A percentile compares a stretch with the other conserved stretches of the same genome.
Conservation (phyloP, 768 basidiomycete genomes). For the Candolleomyces eurysporus region DNA sequence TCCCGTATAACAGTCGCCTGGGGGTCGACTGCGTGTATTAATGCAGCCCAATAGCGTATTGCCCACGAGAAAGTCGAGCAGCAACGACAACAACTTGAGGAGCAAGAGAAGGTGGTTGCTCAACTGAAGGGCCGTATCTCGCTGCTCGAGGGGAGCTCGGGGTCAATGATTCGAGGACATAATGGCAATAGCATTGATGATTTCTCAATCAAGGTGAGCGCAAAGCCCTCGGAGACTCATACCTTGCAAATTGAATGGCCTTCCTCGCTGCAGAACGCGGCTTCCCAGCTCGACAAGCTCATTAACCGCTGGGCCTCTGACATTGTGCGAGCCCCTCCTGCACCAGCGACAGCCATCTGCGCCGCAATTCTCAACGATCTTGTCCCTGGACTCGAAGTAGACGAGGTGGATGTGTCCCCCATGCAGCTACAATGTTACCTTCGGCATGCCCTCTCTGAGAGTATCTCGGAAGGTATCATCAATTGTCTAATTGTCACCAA, state of each 20-base stretch:
- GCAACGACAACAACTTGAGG: slow-evolving; percentile 73
- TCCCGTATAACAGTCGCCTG: no score
- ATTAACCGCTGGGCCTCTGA: slow-evolving; percentile 90
- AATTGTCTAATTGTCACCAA: slow-evolving; percentile 88
- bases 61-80: slow-evolving; percentile 89
- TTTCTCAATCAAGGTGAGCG: slow-evolving; percentile 78
- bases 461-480: slow-evolving; percentile 74
- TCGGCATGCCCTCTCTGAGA: slow-evolving; percentile 77
- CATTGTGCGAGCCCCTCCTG: slow-evolving; percentile 56
- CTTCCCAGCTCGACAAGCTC: slow-evolving; percentile 76
- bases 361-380: slow-evolving; percentile 61
- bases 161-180: slow-evolving; percentile 36
- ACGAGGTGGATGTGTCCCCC: slow-evolving; percentile 45
- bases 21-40: no score
- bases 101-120: slow-evolving; percentile 83
- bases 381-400: slow-evolving; percentile 44
- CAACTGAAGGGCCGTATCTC: slow-evolving; percentile 67
- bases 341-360: slow-evolving; percentile 50
- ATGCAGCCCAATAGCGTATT: slow-evolving; percentile 51
- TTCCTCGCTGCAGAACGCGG: slow-evolving; percentile 56
- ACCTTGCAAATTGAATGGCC: slow-evolving; percentile 6
- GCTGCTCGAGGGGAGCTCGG: slow-evolving; percentile 65
- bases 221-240: not conserved
- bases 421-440: slow-evolving; percentile 80
- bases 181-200: slow-evolving; percentile 76